phyloP scores from a whole-genome alignment of 768 basidiomycete genomes.

The Lyophyllum decastes region DNA sequence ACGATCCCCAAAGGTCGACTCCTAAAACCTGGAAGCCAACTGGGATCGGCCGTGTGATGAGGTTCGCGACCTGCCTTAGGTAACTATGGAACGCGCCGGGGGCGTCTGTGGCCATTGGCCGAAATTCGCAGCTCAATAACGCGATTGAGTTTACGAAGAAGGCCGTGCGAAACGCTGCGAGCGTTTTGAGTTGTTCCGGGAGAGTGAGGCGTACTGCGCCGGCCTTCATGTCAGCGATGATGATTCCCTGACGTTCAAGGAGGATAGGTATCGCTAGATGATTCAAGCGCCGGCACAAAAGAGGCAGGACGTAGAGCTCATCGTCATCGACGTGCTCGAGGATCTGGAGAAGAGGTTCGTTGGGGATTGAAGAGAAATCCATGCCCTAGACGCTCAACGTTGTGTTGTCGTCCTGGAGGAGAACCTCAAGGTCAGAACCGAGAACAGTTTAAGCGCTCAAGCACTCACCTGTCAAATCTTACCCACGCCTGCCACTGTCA shows the following conservation, averaged over 20 bases:
- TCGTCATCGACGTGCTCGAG: neutral
- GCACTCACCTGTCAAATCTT: no score
- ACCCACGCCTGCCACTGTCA: no score
- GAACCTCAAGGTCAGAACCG: no score
- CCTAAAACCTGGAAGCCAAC: neutral
- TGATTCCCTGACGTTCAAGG: neutral
- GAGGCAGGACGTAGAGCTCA: neutral
- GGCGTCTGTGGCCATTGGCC: no score
- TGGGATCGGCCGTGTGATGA: neutral
- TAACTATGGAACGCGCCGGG: neutral
- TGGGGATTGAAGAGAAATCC: neutral
- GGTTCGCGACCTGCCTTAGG: neutral
- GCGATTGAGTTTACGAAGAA: neutral
- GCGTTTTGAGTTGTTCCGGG: neutral
- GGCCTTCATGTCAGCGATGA: neutral
- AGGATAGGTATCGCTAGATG: neutral
- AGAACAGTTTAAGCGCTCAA: no score
- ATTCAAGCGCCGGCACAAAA: neutral
- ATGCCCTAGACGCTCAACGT: neutral
- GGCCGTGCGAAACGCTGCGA: neutral
- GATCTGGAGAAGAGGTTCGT: neutral
- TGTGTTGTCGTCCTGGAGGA: neutral
- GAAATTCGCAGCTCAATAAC: neutral
- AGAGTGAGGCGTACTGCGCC: neutral
- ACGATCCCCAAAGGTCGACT: neutral